Evolutionary conservation across 257 asterid genomes (phyloP).

Genomic region (Salvia splendens): DNA sequence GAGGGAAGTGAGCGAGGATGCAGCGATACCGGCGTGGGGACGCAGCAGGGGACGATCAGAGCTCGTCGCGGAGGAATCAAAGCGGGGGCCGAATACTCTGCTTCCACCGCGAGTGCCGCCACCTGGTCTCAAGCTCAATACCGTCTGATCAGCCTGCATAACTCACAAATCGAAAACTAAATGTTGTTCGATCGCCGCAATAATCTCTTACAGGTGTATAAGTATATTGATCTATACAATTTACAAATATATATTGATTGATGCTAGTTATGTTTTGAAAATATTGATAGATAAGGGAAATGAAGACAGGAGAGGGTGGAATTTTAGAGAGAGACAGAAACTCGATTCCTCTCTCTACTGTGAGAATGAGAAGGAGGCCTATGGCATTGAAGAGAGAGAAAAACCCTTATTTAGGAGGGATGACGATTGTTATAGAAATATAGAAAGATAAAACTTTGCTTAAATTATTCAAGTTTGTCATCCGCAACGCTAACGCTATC

Average conservation of each 20-base stretch:
- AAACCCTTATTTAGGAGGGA: conserved; percentile 43
- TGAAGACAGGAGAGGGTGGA: conserved; percentile 3
- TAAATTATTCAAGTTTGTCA: too few relatives aligned
- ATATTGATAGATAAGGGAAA: conserved; percentile 14
- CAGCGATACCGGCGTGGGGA: conserved; percentile 49
- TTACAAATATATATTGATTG: conserved; percentile 24
- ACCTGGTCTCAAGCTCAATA: conserved; percentile 72
- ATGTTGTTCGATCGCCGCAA: conserved; percentile 38
- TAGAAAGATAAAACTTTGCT: neutral
- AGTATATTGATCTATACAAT: conserved; percentile 32
- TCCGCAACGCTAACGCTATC: too few relatives aligned
- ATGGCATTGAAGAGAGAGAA: conserved; percentile 37
- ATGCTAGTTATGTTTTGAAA: neutral
- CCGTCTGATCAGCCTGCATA: conserved; percentile 73
- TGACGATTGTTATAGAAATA: conserved; percentile 10
- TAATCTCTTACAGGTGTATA: conserved; percentile 7
- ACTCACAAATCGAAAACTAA: conserved; percentile 43
- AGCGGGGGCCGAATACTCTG: conserved; percentile 56
- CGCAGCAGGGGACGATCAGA: conserved; percentile 58
- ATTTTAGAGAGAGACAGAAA: conserved; percentile 36
- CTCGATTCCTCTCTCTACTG: conserved; percentile 59
- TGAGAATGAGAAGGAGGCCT: conserved; percentile 33
- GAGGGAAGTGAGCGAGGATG: conserved; percentile 43
- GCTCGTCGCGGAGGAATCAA: conserved; percentile 42
- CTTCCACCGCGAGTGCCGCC: conserved; percentile 66